A percentile compares a stretch with the other conserved stretches of the same genome.
These are phyloP conservation scores for Cucumis melo DNA, from an alignment of 306 rosid species.

Conservation along the genomic window DNA sequence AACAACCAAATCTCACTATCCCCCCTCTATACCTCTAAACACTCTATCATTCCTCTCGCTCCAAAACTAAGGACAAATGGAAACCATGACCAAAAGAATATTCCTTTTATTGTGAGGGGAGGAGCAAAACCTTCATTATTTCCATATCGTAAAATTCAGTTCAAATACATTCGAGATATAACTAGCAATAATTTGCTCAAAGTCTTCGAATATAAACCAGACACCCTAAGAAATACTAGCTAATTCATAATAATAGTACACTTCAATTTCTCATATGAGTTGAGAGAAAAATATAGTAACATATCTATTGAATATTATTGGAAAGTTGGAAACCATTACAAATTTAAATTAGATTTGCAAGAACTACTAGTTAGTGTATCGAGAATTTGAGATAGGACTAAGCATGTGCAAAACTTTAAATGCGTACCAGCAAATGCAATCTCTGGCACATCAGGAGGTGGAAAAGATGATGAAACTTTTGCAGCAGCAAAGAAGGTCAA, in stretches of 20 bases:
- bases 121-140: neutral
- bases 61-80: too few relatives aligned
- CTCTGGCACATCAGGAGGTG: slow-evolving; percentile 77
- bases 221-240: neutral
- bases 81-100: too few relatives aligned
- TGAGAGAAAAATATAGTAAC: neutral
- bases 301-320: neutral
- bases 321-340: neutral
- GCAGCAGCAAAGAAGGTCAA: slow-evolving; percentile 91
- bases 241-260: neutral
- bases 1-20: too few relatives aligned
- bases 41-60: too few relatives aligned
- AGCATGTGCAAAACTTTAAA: slow-evolving; percentile 4
- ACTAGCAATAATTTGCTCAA: too few relatives aligned
- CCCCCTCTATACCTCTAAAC: too few relatives aligned
- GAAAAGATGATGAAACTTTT: slow-evolving; percentile 82
- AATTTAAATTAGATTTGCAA: neutral
- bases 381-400: neutral
- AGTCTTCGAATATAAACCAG: neutral
- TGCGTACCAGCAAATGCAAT: slow-evolving; percentile 91
- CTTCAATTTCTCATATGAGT: neutral
- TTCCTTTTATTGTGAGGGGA: neutral
- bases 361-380: neutral
- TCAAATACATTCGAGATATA: too few relatives aligned
- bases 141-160: too few relatives aligned